Evolutionary conservation across 2,329 filamentous ascomycete species (phyloP), one percentile per base, ranked within the genome.

Genomic region (Aureobasidium sp.): DNA sequence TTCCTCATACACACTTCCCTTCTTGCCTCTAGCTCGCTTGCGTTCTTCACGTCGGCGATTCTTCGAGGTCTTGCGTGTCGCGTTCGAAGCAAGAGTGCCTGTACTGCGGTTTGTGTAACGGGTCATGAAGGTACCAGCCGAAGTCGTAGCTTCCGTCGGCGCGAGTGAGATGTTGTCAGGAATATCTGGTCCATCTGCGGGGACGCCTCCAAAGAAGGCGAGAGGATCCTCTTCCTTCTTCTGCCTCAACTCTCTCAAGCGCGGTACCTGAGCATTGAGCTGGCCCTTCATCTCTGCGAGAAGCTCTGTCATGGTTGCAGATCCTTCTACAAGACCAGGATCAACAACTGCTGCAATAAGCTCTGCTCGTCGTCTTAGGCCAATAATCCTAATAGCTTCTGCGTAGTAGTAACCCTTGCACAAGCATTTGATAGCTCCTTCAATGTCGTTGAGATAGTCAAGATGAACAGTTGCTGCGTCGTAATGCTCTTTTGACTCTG

Each of bases 1-100:
- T 72, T 97, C 93, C 74, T 99, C 94, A 74, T 99, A 99, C 5
- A 99, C 90, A 17, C 90, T 96, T 12, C 94, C 94, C 79, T 97
- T 97, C 74, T 96, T 93, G 27, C 94, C 94, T 8, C 91, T 81
- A 0, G 94, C 94, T 17, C 93, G 86, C 82, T 99, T 99, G 74
- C 96, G 86, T 79, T 99, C 94, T 75, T 99, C 94, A 23, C 91
- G 83, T 27, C 88, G 82, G 58, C 91, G 86, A 71, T 96, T 97
- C 80, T 94, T 96, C 71, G 85, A 89, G 44, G 91, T 96, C 63
- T 88, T 88, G 13, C 91, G 83, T 55, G 86, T 89, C 2, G 88
- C 86, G 34, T 86, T 84, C 13, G 88, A 92, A 23, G 86, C 88
- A 1, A 85, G 81, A 23, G 90, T 91, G 26, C 87, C 86, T 2